A percentile compares a stretch with the other conserved stretches of the same genome.
Evolutionary conservation across 2,329 filamentous ascomycete genomes (phyloP).

Genomic region (Fusarium tanahbumbuense): DNA sequence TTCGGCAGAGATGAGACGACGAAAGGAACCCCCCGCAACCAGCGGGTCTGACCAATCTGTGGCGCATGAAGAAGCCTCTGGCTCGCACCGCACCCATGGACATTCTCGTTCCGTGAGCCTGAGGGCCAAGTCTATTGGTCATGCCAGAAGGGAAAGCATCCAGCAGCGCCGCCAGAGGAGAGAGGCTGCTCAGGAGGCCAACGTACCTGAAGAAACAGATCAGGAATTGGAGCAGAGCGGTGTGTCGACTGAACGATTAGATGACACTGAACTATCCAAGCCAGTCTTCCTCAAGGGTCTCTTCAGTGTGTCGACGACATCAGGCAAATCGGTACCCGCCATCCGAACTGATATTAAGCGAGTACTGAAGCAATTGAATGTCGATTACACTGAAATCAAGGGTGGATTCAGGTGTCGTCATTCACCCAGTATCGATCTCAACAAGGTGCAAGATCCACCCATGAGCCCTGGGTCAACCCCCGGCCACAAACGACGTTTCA

Average conservation of each 20-base stretch:
- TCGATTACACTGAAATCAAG: slow-evolving; percentile 92
- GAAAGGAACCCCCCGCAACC: slow-evolving; percentile 77
- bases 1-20: slow-evolving; percentile 81
- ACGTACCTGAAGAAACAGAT: slow-evolving; percentile 92
- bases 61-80: slow-evolving; percentile 63
- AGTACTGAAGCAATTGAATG: slow-evolving; percentile 85
- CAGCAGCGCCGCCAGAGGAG: slow-evolving; percentile 83
- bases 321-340: slow-evolving; percentile 85
- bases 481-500: slow-evolving; percentile 81
- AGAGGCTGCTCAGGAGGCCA: slow-evolving; percentile 77
- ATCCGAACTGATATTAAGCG: slow-evolving; percentile 92
- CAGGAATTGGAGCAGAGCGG: slow-evolving; percentile 75
- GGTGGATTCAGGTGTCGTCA: slow-evolving; percentile 93
- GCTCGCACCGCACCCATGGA: slow-evolving; percentile 62
- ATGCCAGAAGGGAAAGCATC: slow-evolving; percentile 90
- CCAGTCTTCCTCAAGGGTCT: slow-evolving; percentile 96
- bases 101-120: slow-evolving; percentile 71
- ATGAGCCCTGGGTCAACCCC: slow-evolving; percentile 67
- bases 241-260: slow-evolving; percentile 69
- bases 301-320: slow-evolving; percentile 97
- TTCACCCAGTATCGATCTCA: slow-evolving; percentile 87
- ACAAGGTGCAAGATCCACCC: slow-evolving; percentile 74
- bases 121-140: slow-evolving; percentile 87
- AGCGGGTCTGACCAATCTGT: slow-evolving; percentile 84
- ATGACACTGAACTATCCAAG: slow-evolving; percentile 83